Percentiles rank a stretch among this genome's conserved stretches.
phyloP scores from a whole-genome alignment of 2,329 filamentous ascomycete species.

The Ophiostoma sp. region DNA sequence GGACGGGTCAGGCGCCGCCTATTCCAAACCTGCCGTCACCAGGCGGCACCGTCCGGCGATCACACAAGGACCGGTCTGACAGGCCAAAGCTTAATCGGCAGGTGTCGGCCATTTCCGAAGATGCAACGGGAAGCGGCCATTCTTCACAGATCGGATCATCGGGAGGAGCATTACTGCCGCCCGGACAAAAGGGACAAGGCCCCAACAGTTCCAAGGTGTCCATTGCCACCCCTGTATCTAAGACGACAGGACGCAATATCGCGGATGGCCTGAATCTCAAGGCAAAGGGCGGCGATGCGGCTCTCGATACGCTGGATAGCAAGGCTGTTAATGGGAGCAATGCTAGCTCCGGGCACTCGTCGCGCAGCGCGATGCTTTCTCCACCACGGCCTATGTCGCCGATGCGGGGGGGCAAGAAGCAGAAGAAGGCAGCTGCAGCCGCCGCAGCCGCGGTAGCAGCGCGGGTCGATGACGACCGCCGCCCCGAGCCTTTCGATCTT shows the following conservation, averaged over 20 bases:
- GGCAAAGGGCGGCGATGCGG: neutral
- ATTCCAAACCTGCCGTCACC: constrained; percentile 47
- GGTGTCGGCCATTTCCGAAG: constrained; percentile 48
- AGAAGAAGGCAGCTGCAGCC: constrained; percentile 24
- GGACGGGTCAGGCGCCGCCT: constrained; percentile 70
- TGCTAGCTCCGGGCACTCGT: neutral
- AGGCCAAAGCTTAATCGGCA: constrained; percentile 61
- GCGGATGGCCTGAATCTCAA: neutral
- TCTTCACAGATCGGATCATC: neutral
- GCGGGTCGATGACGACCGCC: constrained; percentile 29
- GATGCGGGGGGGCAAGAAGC: constrained; percentile 44
- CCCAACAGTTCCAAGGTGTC: constrained; percentile 4
- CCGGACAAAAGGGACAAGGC: neutral
- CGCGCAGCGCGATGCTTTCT: neutral
- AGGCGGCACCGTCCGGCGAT: constrained; percentile 41
- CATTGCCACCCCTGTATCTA: neutral
- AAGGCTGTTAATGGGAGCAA: constrained; percentile 15
- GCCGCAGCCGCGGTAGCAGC: constrained; percentile 21
- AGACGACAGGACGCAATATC: neutral
- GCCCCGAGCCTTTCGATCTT: constrained; percentile 43
- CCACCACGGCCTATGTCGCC: constrained; percentile 44
- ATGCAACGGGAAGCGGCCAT: neutral
- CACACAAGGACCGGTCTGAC: constrained; percentile 51
- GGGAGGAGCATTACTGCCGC: neutral
- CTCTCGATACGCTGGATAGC: neutral